Conservation (phyloP, 257 asterid species). For the Perilla frutescens region DNA sequence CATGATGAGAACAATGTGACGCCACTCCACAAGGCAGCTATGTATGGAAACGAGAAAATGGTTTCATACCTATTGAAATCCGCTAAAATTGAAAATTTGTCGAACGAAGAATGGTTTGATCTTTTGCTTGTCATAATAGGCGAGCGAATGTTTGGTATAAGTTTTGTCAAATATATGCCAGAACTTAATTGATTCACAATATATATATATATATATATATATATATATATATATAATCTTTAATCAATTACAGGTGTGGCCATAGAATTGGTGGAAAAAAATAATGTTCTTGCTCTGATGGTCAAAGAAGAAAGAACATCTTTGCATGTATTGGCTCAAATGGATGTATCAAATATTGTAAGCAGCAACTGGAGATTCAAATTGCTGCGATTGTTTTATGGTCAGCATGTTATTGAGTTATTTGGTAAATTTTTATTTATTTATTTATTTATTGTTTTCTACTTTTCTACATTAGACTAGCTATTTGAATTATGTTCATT, state of each 20-base stretch:
- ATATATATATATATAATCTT: too few relatives aligned
- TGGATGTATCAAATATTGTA: too few relatives aligned
- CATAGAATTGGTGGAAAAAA: neutral
- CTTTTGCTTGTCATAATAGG: neutral
- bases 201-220: too few relatives aligned
- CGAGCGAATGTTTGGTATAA: conserved; percentile 25
- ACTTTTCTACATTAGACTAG: too few relatives aligned
- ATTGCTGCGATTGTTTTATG: too few relatives aligned
- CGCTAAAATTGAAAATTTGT: neutral
- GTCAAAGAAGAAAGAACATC: neutral
- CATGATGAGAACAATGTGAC: neutral
- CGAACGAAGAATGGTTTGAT: neutral
- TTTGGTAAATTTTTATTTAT: too few relatives aligned
- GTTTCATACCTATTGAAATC: conserved; percentile 14
- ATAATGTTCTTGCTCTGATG: neutral
- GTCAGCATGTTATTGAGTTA: too few relatives aligned
- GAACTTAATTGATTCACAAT: too few relatives aligned
- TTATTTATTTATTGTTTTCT: too few relatives aligned
- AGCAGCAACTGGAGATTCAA: too few relatives aligned
- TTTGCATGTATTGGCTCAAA: neutral
- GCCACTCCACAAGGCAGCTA: conserved; percentile 28
- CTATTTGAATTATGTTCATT: too few relatives aligned
- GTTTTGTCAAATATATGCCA: too few relatives aligned
- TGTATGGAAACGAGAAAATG: conserved; percentile 21
- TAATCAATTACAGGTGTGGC: neutral